Base-by-base conservation (phyloP, 2,329 filamentous ascomycete genomes). In the Aspergillaceae sp. region DNA sequence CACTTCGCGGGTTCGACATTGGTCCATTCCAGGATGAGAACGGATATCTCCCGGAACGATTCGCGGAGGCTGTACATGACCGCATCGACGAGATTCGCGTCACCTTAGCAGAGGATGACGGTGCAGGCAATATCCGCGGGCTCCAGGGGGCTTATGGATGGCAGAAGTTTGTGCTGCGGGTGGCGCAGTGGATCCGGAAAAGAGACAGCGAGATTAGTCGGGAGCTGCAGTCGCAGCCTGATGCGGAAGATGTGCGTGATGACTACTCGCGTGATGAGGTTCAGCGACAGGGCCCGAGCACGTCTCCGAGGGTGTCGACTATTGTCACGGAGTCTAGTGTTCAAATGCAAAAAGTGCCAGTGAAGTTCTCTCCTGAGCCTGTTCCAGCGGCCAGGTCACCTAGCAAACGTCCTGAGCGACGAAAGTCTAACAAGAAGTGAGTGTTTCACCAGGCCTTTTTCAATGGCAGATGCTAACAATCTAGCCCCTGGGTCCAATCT, bases 141-240 rank as follows among this genome's bases (percentile, higher is more conserved):
- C 51, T 83, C 4, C 66, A 69, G 33, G 56, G 60, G 2, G 51
- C 56, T 1, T 83, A 74, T 55, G 66, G 70, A 3, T 82, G 77
- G 77, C 53, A 65, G 0, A 54, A 61, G 2, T 76, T 80, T 44
- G 56, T 75, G 4, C 51, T 71, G 1, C 59, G 67, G 6, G 57
- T 73, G 4, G 60, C 73, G 1, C 54, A 65, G 11, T 81, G 78
- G 74, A 64, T 70, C 19, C 67, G 69, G 46, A 51, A 56, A 5
- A 68, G 74, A 19, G 62, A 65, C 30, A 54, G 59, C 4, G 74
- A 80, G 48, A 68, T 82, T 37, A 58, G 67, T 19, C 43, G 55
- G 2, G 59, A 65, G 1, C 64, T 81, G 11, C 53, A 60, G 7
- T 42, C 53, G 2, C 65, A 70, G 48, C 74, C 73, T 2, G 72